phyloP scores from a whole-genome alignment of 2,329 filamentous ascomycete genomes.

The Metarhizium humberi region DNA sequence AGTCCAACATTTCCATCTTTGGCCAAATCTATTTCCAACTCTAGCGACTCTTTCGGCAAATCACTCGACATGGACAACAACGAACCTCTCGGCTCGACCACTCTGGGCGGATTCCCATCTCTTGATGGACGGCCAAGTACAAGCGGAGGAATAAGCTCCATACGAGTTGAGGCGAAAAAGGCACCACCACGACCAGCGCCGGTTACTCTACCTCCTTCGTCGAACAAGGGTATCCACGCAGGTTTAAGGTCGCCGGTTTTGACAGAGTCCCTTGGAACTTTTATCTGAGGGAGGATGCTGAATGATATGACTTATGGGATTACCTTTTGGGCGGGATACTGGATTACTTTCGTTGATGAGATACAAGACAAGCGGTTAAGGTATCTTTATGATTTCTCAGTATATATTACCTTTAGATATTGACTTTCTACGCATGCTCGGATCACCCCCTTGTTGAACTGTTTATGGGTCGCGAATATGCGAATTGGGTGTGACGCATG shows the following conservation, averaged over 20 bases:
- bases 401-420: not conserved
- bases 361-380: not conserved
- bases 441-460: not conserved
- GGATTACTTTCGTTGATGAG: not conserved
- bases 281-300: not conserved
- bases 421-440: not conserved
- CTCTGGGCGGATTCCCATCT: not conserved
- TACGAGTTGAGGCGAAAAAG: conserved; percentile 20
- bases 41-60: conserved; percentile 20
- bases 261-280: not conserved
- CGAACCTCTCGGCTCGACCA: not conserved
- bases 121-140: conserved; percentile 5
- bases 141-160: conserved; percentile 5
- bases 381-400: not conserved
- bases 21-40: conserved; percentile 23
- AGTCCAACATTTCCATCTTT: conserved; percentile 27
- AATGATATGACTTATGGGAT: not conserved
- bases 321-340: not conserved
- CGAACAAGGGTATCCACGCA: not conserved
- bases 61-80: conserved; percentile 20
- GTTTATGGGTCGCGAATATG: too few relatives aligned
- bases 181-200: conserved; percentile 23
- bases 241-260: not conserved
- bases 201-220: conserved; percentile 18
- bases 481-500: too few relatives aligned